These are phyloP conservation scores for Neopestalotiopsis rosae DNA, from an alignment of 2,329 filamentous ascomycete genomes.

Conservation along the genomic window DNA sequence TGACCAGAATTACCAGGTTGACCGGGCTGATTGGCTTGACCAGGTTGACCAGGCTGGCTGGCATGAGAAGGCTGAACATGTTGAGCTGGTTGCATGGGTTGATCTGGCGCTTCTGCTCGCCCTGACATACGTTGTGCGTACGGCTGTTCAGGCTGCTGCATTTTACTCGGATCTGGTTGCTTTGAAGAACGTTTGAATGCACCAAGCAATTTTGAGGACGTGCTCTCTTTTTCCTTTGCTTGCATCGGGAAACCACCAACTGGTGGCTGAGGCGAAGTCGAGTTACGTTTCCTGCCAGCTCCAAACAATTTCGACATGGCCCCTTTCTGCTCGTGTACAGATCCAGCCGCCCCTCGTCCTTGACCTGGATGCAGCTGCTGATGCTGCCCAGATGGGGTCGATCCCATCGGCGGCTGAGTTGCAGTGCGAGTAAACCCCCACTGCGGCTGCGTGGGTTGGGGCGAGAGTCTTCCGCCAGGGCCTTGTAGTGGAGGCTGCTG, in stretches of 20 bases:
- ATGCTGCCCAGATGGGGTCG: constrained; percentile 12
- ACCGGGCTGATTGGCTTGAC: neutral
- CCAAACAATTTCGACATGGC: constrained; percentile 32
- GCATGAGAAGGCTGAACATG: neutral
- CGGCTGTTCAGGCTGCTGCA: constrained; percentile 9
- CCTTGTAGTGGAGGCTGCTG: constrained; percentile 10
- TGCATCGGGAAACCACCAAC: constrained; percentile 22
- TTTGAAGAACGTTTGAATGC: constrained; percentile 35
- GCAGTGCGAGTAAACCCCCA: constrained; percentile 17
- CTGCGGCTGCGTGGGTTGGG: neutral
- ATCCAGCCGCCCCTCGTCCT: neutral
- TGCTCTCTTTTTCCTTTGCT: constrained; percentile 32
- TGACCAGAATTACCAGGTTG: constrained; percentile 6
- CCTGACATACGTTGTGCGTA: constrained; percentile 22
- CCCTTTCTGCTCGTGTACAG: constrained; percentile 19
- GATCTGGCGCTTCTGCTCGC: neutral
- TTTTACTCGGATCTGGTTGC: constrained; percentile 23
- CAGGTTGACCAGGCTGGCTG: constrained; percentile 11
- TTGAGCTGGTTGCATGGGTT: constrained; percentile 12
- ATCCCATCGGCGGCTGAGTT: neutral
- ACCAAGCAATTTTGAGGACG: constrained; percentile 33
- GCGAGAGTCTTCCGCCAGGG: constrained; percentile 4
- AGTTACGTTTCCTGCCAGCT: constrained; percentile 12
- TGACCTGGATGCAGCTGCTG: constrained; percentile 14
- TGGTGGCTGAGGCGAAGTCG: constrained; percentile 13